These are phyloP conservation scores for Fomitopsis pinicola DNA, from an alignment of 1,284 basidiomycete genomes.

Conservation along the genomic window DNA sequence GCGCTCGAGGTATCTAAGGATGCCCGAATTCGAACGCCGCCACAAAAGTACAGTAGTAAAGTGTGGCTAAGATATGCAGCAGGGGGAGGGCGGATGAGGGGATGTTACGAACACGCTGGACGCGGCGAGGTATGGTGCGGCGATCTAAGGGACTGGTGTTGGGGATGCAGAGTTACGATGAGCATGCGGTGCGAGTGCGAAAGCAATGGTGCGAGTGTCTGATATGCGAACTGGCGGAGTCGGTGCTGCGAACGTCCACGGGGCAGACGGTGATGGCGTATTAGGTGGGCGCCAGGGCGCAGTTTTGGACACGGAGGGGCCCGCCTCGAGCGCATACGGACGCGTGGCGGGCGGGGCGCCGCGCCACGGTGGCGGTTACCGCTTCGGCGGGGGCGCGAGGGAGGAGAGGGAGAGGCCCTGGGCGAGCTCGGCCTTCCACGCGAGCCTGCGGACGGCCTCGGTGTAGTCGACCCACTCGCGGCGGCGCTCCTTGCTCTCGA, in stretches of 20 bases:
- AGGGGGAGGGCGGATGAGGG: neutral
- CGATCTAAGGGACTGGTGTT: neutral
- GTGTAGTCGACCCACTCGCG: conserved; percentile 83
- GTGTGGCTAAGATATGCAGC: conserved; percentile 14
- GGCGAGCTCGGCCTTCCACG: conserved; percentile 77
- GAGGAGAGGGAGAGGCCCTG: conserved; percentile 68
- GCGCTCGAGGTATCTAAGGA: conserved; percentile 1
- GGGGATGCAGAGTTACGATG: neutral
- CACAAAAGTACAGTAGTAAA: conserved; percentile 4
- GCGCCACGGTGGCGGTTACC: conserved; percentile 16
- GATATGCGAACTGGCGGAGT: neutral
- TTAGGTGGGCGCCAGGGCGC: neutral
- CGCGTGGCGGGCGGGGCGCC: neutral
- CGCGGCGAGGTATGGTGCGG: neutral
- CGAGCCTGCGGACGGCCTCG: conserved; percentile 65
- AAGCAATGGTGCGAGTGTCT: conserved; percentile 8
- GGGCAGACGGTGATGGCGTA: neutral
- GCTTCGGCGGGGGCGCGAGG: conserved; percentile 56
- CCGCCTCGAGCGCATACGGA: neutral
- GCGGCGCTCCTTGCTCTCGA: conserved; percentile 68
- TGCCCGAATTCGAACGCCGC: neutral
- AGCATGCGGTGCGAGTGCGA: conserved; percentile 1
- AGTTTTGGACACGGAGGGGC: neutral
- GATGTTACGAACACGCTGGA: neutral
- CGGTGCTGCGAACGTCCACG: neutral